These are phyloP conservation scores for Penicillium sp. DNA, from an alignment of 2,329 filamentous ascomycete genomes.

Conservation along the genomic window DNA sequence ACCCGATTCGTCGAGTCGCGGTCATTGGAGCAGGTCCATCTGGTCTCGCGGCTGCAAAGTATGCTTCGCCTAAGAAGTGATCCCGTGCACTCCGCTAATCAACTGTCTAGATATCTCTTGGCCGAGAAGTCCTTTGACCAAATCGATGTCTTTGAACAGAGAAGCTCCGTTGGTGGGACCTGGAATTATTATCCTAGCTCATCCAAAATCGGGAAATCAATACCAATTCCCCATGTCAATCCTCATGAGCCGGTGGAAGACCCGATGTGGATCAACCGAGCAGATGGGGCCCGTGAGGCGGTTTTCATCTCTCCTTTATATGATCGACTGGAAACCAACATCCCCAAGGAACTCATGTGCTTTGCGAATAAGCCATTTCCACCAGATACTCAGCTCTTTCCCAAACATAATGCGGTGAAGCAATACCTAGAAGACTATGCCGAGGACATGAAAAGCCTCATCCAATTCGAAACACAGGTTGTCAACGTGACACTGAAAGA, in stretches of 20 bases:
- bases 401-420: conserved; percentile 63
- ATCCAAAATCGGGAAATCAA: conserved; percentile 38
- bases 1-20: conserved; percentile 49
- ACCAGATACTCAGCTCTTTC: conserved; percentile 63
- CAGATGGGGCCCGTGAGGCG: conserved; percentile 37
- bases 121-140: conserved; percentile 64
- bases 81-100: conserved; percentile 17
- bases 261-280: conserved; percentile 48
- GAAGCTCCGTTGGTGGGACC: conserved; percentile 67
- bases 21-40: conserved; percentile 78
- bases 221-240: conserved; percentile 62
- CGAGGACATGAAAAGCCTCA: conserved; percentile 58
- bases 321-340: conserved; percentile 76
- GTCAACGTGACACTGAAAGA: conserved; percentile 48
- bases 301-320: conserved; percentile 81
- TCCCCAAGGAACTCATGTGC: conserved; percentile 72
- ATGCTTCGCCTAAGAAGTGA: conserved; percentile 14
- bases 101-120: conserved; percentile 54
- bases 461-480: conserved; percentile 67
- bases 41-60: conserved; percentile 71
- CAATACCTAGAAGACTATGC: conserved; percentile 70
- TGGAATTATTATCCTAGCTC: conserved; percentile 68
- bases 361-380: conserved; percentile 67
- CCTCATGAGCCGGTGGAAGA: conserved; percentile 56
- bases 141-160: conserved; percentile 78